phyloP scores from a whole-genome alignment of 441 rosid species.

The Brassica balearica region DNA sequence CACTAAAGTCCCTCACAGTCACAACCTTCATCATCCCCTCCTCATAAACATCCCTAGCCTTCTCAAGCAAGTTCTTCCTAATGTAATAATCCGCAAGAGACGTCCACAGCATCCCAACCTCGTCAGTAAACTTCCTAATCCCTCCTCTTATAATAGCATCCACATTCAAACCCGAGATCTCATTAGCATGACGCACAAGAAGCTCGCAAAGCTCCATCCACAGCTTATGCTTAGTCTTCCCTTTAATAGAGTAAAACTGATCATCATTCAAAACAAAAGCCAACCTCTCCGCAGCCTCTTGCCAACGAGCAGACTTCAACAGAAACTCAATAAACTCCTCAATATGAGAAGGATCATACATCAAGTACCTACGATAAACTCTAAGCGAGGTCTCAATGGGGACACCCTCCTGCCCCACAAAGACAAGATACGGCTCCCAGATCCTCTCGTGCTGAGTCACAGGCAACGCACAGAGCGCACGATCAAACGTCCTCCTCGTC shows the following conservation, averaged over 20 bases:
- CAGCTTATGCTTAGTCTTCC: slow-evolving; percentile 83
- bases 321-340: slow-evolving; percentile 93
- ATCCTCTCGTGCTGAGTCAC: slow-evolving; percentile 95
- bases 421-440: slow-evolving; percentile 86
- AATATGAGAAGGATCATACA: slow-evolving; percentile 88
- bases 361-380: slow-evolving; percentile 91
- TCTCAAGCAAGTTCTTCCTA: slow-evolving; percentile 81
- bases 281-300: slow-evolving; percentile 82
- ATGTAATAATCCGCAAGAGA: slow-evolving; percentile 96
- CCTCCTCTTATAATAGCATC: slow-evolving; percentile 97
- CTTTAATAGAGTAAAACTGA: slow-evolving; percentile 78
- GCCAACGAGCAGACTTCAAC: slow-evolving; percentile 85
- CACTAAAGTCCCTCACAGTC: slow-evolving; percentile 91
- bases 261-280: slow-evolving; percentile 92
- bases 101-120: slow-evolving; percentile 94
- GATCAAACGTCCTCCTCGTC: slow-evolving; percentile 70
- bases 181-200: slow-evolving; percentile 80
- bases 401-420: slow-evolving; percentile 83
- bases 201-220: slow-evolving; percentile 94
- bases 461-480: slow-evolving; percentile 89
- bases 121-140: slow-evolving; percentile 87
- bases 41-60: slow-evolving; percentile 90
- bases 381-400: slow-evolving; percentile 93
- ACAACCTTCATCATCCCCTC: slow-evolving; percentile 95
- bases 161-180: slow-evolving; percentile 86